Base-by-base conservation (phyloP, 768 basidiomycete species). In the Russula vinacea region DNA sequence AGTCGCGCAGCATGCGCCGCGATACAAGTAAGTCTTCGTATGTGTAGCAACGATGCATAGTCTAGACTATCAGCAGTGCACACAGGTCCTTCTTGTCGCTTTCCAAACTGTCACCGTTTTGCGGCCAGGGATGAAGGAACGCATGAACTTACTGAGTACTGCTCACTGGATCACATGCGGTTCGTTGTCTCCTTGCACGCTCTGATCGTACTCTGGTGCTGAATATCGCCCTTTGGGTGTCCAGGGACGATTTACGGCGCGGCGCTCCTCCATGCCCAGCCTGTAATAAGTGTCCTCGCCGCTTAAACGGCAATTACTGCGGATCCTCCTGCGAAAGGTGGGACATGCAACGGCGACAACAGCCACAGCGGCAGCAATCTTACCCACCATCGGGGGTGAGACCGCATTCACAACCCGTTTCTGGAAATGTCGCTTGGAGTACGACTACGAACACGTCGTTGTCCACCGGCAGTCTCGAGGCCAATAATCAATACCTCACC, bases 241-340 rank as follows among this genome's bases (percentile, higher is more conserved):
- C 13, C 26, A 67, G 66, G 26, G 56, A 45, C 2, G 58, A 64
- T 24, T 2, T 59, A 40, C 22, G 2, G 33, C 37, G 2, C n/a
- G 56, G 66, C 24, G 24, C 24, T 17, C 37, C 24, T n/a, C 22
- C 22, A 3, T 64, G 65, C 33, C 37, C 26, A 17, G 62, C 53
- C 13, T 67, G 66, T 45, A 16, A 29, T 2, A 57, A 14, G 37
- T 54, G 32, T 24, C 62, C 62, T 33, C 62, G 50, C 13, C 62
- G 57, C 29, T 14, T 19, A 29, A 17, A 47, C 16, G 32, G 39
- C 57, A n/a, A 26, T 10, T 67, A 51, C 37, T 67, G 65, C 11
- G 62, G 65, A 14, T 5, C 24, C 3, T 7, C 51, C 24, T 67
- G 65, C 62, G 52, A 64, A 32, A 13, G 1, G 3, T 59, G 56